A percentile compares a stretch with the other conserved stretches of the same genome.
Conservation (phyloP, 2,329 filamentous ascomycete genomes). For the Aspergillus sojae region DNA sequence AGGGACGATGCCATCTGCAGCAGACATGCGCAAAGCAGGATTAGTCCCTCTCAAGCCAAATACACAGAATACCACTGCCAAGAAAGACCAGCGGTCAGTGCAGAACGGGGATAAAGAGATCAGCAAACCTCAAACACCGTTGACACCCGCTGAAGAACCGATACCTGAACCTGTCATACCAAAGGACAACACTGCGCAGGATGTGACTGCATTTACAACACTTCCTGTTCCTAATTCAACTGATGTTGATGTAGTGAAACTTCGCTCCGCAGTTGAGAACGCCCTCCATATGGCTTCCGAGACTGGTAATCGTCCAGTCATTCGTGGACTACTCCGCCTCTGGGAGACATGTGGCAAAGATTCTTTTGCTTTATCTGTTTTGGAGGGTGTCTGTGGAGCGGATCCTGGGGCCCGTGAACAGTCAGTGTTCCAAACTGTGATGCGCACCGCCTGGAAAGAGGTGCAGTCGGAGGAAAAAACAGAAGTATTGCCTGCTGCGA, state of each 20-base stretch:
- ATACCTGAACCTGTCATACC: constrained; percentile 9
- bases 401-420: constrained; percentile 28
- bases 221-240: constrained; percentile 25
- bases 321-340: constrained; percentile 31
- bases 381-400: constrained; percentile 33
- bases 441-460: constrained; percentile 32
- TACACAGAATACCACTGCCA: constrained; percentile 44
- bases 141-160: constrained; percentile 19
- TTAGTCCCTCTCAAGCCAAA: constrained; percentile 48
- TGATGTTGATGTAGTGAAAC: constrained; percentile 32
- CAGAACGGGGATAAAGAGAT: constrained; percentile 15
- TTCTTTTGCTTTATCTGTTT: constrained; percentile 33
- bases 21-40: constrained; percentile 57
- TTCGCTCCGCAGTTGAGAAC: constrained; percentile 30
- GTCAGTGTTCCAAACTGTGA: constrained; percentile 33
- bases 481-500: constrained; percentile 6
- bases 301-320: constrained; percentile 30
- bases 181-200: constrained; percentile 17
- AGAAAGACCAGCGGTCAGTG: constrained; percentile 40
- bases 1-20: constrained; percentile 68
- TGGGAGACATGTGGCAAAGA: constrained; percentile 33
- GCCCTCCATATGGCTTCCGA: constrained; percentile 33
- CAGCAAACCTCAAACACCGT: constrained; percentile 18
- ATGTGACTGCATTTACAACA: constrained; percentile 22
- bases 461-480: constrained; percentile 18